Base-by-base conservation (phyloP, 768 basidiomycete genomes). In the Mycena capillaripes region DNA sequence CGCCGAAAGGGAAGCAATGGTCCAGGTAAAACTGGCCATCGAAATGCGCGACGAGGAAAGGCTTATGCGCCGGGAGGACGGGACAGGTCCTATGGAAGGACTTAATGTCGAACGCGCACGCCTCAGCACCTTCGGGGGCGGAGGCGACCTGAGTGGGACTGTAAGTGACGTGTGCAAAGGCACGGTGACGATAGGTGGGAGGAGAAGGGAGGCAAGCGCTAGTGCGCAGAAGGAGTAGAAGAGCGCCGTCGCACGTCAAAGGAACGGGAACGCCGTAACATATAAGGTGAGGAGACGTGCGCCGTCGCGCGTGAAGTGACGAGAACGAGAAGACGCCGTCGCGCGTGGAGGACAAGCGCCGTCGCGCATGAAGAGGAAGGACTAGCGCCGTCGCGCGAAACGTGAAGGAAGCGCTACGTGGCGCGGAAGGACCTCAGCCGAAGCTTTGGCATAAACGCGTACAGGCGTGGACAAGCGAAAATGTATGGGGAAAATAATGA, bases 1-100 rank as follows among this genome's bases (percentile, higher is more conserved):
- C 69, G 4, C 79, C 76, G 56, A 79, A 80, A 0, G 76, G 75
- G 5, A 68, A 29, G 25, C 70, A 68, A 50, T 79, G 78, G 29
- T 80, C 66, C 2, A 79, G 71, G 10, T 50, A 79, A 17, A 76
- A 73, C 0, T 23, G 0, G 4, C 61, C 56, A 0, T 72, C 27
- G 7, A 67, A 69, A 7, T 67, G 66, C 3, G 75, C 58, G 2
- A 75, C 76, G 1, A 78, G 38, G 53, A 69, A 76, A 0, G 72
- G 65, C 21, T 77, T 78, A 58, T 77, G 76, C 0, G 44, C 36
- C 0, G 75, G 75, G 10, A 62, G 38, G 0, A 72, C 64, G 2
- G 76, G 76, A 1, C 64, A 46, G 21, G 74, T 77, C 4, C 75
- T 3, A 50, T 77, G 78, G 2, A 75, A 76, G 0, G 64, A 58